Evolutionary conservation across 495 filamentous ascomycete species (phyloP).

Genomic region (Lineolata rhizophorae): DNA sequence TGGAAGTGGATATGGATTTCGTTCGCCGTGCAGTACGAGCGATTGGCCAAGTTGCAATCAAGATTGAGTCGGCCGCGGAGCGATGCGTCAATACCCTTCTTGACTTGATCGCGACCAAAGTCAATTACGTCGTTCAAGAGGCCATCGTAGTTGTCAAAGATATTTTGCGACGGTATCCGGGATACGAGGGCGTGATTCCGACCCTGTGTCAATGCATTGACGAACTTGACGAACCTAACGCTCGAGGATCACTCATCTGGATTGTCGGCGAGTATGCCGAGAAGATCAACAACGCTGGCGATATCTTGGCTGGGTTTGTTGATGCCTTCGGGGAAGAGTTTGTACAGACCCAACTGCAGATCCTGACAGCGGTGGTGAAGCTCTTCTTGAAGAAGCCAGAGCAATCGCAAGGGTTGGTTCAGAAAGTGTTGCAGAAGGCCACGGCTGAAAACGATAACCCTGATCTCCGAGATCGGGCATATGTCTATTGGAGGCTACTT

Average conservation of each 20-base stretch:
- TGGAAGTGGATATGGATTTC: slow-evolving; percentile 99
- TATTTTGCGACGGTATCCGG: slow-evolving; percentile 92
- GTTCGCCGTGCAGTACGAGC: slow-evolving; percentile 82
- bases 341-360: slow-evolving; percentile 80
- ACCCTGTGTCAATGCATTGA: slow-evolving; percentile 93
- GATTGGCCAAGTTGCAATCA: slow-evolving; percentile 94
- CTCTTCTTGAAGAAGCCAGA: slow-evolving; percentile 92
- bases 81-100: slow-evolving; percentile 87
- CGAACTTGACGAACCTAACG: slow-evolving; percentile 86
- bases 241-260: slow-evolving; percentile 84
- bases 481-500: slow-evolving; percentile 95
- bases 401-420: slow-evolving; percentile 66
- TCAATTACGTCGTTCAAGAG: slow-evolving; percentile 98
- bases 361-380: slow-evolving; percentile 89
- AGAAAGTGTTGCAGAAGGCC: slow-evolving; percentile 78
- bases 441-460: slow-evolving; percentile 94
- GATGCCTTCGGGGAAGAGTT: slow-evolving; percentile 88
- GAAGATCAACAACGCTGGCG: slow-evolving; percentile 93
- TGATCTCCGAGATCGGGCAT: slow-evolving; percentile 87
- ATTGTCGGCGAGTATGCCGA: slow-evolving; percentile 97
- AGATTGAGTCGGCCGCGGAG: slow-evolving; percentile 83
- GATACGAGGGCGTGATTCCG: slow-evolving; percentile 94
- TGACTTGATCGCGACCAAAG: slow-evolving; percentile 87
- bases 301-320: slow-evolving; percentile 69
- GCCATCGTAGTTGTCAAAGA: slow-evolving; percentile 97